Evolutionary conservation across 805 yeast genomes (phyloP), one percentile per base, ranked within the genome.

Genomic region (Scheffersomyces coipomensis): DNA sequence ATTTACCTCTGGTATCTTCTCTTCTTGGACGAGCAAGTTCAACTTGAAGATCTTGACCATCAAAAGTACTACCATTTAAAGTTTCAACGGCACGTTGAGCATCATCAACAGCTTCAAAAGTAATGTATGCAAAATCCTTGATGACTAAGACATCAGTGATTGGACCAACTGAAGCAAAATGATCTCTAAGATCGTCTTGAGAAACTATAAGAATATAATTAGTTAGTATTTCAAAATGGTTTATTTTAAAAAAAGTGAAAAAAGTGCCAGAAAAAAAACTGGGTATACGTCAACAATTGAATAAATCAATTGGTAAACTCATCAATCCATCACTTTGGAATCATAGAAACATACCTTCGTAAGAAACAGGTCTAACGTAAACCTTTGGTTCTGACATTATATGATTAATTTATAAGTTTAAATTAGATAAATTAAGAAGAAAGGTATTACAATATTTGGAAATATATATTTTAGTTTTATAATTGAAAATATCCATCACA

Each of bases 81-180:
- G 74, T 66, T 35, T 69, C 73, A 45, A 70, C 66, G 6, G 83
- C 83, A 42, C 59, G 64, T 41, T 62, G 58, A 33, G 82, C 81
- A 45, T 65, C 71, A 43, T 75, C 82, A 32, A 78, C 73, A 47
- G 75, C 77, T 59, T 80, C 88, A 55, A 80, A 93, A 61, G 90
- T 95, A 44, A 91, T 85, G 60, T 88, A 90, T 19, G 95, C 97
- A 56, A 81, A 86, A 31, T 96, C 96, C 53, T 85, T 83, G 75
- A 83, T 73, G 50, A 85, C 64, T 58, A 81, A 81, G 38, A 83
- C 79, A 55, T 83, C 88, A 45, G 73, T 70, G 52, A 85, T 66
- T 35, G 84, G 76, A 51, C 91, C 95, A 44, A 73, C 74, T 40
- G 79, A 75, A 16, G 79, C 60, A 57, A 85, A 85, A 57, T 80